Base-by-base conservation (phyloP, 495 filamentous ascomycete genomes). In the Talaromyces liani region DNA sequence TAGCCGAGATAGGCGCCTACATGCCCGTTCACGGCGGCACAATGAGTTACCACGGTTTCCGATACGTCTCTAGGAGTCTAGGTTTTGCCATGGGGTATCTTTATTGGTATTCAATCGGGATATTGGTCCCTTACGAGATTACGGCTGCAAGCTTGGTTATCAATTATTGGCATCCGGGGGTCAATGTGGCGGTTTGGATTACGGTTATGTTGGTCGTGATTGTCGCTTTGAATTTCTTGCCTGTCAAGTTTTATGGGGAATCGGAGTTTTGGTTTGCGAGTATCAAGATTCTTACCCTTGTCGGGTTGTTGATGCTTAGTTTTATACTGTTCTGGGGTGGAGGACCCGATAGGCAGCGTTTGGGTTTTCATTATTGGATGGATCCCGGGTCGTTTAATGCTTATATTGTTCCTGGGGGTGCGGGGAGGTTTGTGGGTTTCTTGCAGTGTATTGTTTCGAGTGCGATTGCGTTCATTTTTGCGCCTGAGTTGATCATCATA, bases 351-450 rank as follows among this genome's bases (percentile, higher is more conserved):
- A 79, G 87, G 33, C 85, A 87, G 51, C 77, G 82, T 49, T 72
- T 89, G n/a, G 88, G 89, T 3, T 92, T 91, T 74, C 75, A 81
- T 47, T 89, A 87, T 72, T 92, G 88, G 89, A 75, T 80, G 22
- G 69, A 86, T 25, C 88, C 88, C 1, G 89, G 88, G 16, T 82
- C 63, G 77, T 90, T 92, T 72, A 84, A 82, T 2, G 71, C 84
- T 8, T 84, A 84, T 68, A 79, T 77, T 0, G 71, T 68, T 2
- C 14, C 33, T 54, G 65, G 74, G 57, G 66, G 64, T 34, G 72
- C 71, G 2, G 75, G 78, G n/a, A 70, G 74, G 14, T 80, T 80
- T 51, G 66, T 82, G 12, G 78, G 72, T 0, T 72, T 80, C 56
- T 77, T 73, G 67, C 71, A 72, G 6, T 70, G 70, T 5, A 65